Conservation (phyloP, 176 grass and related monocot species). For the Olyra latifolia region DNA sequence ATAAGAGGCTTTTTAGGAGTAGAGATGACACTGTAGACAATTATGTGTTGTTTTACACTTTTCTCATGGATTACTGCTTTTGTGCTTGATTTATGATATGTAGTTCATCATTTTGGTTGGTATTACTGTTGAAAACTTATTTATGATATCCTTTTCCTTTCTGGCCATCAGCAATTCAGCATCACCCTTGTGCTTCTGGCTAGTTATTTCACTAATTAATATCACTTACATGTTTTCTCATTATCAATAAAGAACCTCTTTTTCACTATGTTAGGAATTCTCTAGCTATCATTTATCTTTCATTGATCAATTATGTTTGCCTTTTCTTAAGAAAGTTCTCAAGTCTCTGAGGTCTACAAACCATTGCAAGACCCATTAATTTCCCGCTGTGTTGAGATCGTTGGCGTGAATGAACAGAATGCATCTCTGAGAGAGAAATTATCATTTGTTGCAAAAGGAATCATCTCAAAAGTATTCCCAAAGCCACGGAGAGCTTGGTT, state of each 20-base stretch:
- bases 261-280: slow-evolving; percentile 18
- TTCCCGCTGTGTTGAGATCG: slow-evolving; percentile 63
- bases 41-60: slow-evolving; percentile 5
- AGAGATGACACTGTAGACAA: background rate
- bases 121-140: background rate
- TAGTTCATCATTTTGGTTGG: background rate
- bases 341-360: slow-evolving; percentile 81
- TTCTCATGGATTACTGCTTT: background rate
- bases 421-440: slow-evolving; percentile 44
- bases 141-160: background rate
- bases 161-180: background rate
- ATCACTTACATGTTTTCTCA: background rate
- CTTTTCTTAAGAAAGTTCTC: slow-evolving; percentile 74
- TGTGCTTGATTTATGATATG: background rate
- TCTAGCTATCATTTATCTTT: background rate
- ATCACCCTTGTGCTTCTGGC: background rate
- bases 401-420: slow-evolving; percentile 63
- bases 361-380: slow-evolving; percentile 90
- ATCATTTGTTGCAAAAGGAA: slow-evolving; percentile 53
- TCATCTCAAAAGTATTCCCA: slow-evolving; percentile 80
- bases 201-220: slow-evolving; percentile 8
- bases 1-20: no score
- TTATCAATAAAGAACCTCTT: background rate
- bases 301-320: slow-evolving; percentile 27
- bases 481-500: slow-evolving; percentile 91